These are phyloP conservation scores for Aegilops bicornis DNA, from an alignment of 176 grass and related monocot species.

Conservation along the genomic window DNA sequence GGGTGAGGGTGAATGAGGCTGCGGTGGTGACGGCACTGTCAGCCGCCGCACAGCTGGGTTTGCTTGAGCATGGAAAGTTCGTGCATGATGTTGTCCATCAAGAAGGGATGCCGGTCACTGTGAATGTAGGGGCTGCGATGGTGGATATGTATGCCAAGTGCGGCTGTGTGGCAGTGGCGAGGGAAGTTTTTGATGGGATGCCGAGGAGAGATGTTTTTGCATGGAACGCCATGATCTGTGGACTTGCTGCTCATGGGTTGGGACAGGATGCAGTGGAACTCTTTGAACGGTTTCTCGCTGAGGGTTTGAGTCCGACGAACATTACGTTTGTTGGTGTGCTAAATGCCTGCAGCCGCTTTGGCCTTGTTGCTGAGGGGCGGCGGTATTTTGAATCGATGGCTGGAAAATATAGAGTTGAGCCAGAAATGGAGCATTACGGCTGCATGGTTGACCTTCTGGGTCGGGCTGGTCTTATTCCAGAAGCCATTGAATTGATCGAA, in stretches of 20 bases:
- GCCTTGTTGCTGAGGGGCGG: constrained; percentile 48
- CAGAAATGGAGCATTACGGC: constrained; percentile 75
- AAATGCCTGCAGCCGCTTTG: constrained; percentile 68
- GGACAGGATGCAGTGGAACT: constrained; percentile 46
- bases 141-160: constrained; percentile 86
- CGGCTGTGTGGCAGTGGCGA: constrained; percentile 37
- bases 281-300: constrained; percentile 46
- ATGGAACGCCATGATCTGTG: constrained; percentile 69
- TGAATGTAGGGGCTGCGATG: constrained; percentile 39
- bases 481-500: constrained; percentile 66
- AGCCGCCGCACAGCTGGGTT: constrained; percentile 40
- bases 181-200: constrained; percentile 54
- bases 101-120: constrained; percentile 5
- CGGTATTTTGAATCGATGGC: constrained; percentile 51
- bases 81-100: constrained; percentile 38
- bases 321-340: constrained; percentile 73
- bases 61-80: constrained; percentile 63
- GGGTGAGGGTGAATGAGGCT: constrained; percentile 46
- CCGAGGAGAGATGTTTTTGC: constrained; percentile 50
- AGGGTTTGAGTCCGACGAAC: constrained; percentile 47
- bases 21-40: constrained; percentile 49
- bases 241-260: constrained; percentile 60
- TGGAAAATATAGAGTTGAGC: constrained; percentile 52
- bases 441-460: constrained; percentile 75
- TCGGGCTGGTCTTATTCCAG: constrained; percentile 53